Evolutionary conservation across 768 basidiomycete genomes (phyloP), one percentile per base, ranked within the genome.

Genomic region (Leccinum ochraceum): DNA sequence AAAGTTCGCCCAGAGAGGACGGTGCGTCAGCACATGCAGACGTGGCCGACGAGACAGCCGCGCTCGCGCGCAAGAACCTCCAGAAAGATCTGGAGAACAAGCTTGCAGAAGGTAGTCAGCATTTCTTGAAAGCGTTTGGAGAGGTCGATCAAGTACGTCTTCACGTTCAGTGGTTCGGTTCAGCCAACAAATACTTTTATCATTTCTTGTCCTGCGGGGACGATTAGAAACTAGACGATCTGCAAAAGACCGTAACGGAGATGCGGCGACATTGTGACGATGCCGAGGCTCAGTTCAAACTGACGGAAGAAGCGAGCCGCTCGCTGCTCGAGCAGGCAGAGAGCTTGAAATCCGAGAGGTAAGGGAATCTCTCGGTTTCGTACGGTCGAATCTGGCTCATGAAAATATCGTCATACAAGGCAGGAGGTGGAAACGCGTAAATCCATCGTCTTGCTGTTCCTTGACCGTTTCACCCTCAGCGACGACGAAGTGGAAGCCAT

Each of bases 261-360:
- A 98, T 99, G 94, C 86, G 89, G 51, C 59, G 72, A 5, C 85
- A 87, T 64, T 98, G 94, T 65, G 90, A 94, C 67, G 85, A 92
- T 56, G 94, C 93, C 0, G 90, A 95, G 64, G 77, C 78, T 1
- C 90, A 93, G 60, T 79, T 98, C 10, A 80, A 81, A 30, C 77
- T 87, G 13, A 93, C 94, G 0, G 88, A 87, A 56, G 85, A 87
- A 55, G 85, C 89, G 0, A 95, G 94, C 67, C 86, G 83, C 61
- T 83, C 86, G 24, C 71, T 98, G 14, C 80, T 98, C 5, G 93
- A 95, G 69, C 84, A 89, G 24, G 95, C 95, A 0, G 88, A 87
- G 46, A 90, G 83, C 63, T 75, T 95, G 49, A 81, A 86, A 36
- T 81, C 84, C 54, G 89, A 94, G 74, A 81, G 90, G 92, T 91